Evolutionary conservation across 2,329 filamentous ascomycete species (phyloP).

Genomic region (Botrytis paeoniae): DNA sequence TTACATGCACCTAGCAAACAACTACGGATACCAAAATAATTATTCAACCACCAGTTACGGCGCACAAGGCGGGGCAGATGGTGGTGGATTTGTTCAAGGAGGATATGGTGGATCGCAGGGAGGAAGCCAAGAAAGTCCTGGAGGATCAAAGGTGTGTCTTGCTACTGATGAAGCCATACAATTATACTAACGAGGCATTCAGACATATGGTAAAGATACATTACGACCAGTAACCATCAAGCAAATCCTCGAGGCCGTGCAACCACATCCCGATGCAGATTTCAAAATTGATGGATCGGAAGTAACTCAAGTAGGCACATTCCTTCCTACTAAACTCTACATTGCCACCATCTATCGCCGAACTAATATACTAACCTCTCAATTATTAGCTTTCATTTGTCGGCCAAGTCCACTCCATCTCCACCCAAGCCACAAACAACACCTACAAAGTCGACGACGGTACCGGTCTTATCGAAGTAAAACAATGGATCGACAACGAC

Average conservation of each 20-base stretch:
- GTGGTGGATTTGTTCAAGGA: constrained; percentile 55
- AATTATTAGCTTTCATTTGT: constrained; percentile 70
- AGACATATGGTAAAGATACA: constrained; percentile 70
- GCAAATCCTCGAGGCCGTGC: constrained; percentile 80
- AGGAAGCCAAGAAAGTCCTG: constrained; percentile 52
- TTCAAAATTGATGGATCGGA: constrained; percentile 80
- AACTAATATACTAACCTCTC: constrained; percentile 16
- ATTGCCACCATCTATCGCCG: background rate
- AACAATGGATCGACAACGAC: constrained; percentile 67
- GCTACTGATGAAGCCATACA: background rate
- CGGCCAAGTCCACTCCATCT: constrained; percentile 85
- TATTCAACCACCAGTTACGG: constrained; percentile 39
- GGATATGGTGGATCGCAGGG: constrained; percentile 52
- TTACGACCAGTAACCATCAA: constrained; percentile 94
- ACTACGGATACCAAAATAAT: constrained; percentile 36
- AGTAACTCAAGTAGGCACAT: constrained; percentile 53
- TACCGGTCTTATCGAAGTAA: constrained; percentile 87
- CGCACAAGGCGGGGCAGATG: constrained; percentile 56
- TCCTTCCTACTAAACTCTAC: background rate
- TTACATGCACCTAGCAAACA: constrained; percentile 1
- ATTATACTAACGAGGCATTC: constrained; percentile 6
- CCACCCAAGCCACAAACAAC: constrained; percentile 82
- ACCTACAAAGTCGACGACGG: constrained; percentile 95
- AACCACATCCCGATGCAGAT: constrained; percentile 69
- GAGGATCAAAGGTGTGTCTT: constrained; percentile 45